These are phyloP conservation scores for Teratosphaeria nubilosa DNA, from an alignment of 2,329 filamentous ascomycete genomes.

Conservation along the genomic window DNA sequence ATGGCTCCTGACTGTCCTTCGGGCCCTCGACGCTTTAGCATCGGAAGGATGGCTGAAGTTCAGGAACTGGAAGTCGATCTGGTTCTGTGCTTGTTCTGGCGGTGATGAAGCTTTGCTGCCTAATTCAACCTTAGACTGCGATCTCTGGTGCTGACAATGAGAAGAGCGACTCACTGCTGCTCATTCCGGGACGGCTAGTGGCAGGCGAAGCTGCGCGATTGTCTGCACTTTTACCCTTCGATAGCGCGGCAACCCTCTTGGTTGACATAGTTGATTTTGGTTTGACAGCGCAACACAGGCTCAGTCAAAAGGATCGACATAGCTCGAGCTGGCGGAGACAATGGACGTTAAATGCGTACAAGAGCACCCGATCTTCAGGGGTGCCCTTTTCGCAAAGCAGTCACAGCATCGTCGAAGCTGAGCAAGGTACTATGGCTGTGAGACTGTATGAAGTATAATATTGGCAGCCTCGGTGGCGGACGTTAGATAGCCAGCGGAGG, in stretches of 20 bases:
- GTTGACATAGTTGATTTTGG: conserved; percentile 12
- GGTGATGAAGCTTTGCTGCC: conserved; percentile 16
- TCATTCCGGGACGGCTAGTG: conserved; percentile 17
- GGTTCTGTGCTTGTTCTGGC: conserved; percentile 9
- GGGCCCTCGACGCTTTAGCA: conserved; percentile 20
- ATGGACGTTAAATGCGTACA: conserved; percentile 5
- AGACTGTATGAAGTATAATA: conserved; percentile 20
- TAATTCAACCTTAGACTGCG: conserved; percentile 8
- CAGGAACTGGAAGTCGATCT: conserved; percentile 25
- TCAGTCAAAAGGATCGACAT: not conserved
- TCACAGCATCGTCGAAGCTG: conserved; percentile 15
- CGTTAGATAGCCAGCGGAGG: conserved; percentile 18
- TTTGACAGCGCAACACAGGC: conserved; percentile 1
- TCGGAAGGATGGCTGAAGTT: conserved; percentile 28
- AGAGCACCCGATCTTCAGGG: conserved; percentile 13
- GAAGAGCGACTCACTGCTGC: conserved; percentile 10
- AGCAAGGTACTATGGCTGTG: conserved; percentile 17
- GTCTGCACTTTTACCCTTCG: conserved; percentile 13
- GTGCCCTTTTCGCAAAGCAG: conserved; percentile 13
- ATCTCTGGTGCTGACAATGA: conserved; percentile 5
- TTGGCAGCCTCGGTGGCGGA: conserved; percentile 21
- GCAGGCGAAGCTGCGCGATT: conserved; percentile 16
- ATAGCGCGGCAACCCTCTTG: conserved; percentile 23
- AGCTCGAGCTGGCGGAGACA: not conserved
- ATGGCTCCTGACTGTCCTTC: conserved; percentile 27